These are phyloP conservation scores for Ophiostoma novo-ulmi DNA, from an alignment of 2,329 filamentous ascomycete genomes.

Conservation along the genomic window DNA sequence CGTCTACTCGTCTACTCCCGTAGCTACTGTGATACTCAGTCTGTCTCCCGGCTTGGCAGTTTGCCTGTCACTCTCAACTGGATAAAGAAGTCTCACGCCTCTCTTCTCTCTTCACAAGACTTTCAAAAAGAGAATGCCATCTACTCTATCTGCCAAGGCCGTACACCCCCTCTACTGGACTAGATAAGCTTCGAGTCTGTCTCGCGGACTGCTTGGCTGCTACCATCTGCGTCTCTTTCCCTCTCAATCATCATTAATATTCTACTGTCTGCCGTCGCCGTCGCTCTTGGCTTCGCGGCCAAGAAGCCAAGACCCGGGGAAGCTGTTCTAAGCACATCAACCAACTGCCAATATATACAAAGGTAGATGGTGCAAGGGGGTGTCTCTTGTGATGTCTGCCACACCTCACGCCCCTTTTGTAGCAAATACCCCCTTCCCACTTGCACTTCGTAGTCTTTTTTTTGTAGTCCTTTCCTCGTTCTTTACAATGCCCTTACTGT, in stretches of 20 bases:
- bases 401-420: neutral
- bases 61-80: neutral
- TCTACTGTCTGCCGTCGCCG: neutral
- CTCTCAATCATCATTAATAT: neutral
- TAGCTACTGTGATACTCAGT: neutral
- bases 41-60: conserved; percentile 6
- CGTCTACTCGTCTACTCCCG: neutral
- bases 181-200: neutral
- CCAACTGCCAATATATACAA: conserved; percentile 6
- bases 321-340: neutral
- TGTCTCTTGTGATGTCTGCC: neutral
- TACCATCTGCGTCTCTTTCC: neutral
- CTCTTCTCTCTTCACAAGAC: neutral
- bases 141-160: neutral
- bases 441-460: neutral
- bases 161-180: conserved; percentile 8
- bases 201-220: neutral
- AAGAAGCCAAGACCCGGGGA: conserved; percentile 8
- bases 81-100: neutral
- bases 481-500: neutral
- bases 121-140: neutral
- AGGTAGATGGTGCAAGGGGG: neutral
- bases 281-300: conserved; percentile 7
- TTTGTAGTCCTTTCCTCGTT: neutral
- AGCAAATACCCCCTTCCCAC: neutral